phyloP scores from a whole-genome alignment of 2,329 filamentous ascomycete genomes.

The Aspergillus fijiensis region DNA sequence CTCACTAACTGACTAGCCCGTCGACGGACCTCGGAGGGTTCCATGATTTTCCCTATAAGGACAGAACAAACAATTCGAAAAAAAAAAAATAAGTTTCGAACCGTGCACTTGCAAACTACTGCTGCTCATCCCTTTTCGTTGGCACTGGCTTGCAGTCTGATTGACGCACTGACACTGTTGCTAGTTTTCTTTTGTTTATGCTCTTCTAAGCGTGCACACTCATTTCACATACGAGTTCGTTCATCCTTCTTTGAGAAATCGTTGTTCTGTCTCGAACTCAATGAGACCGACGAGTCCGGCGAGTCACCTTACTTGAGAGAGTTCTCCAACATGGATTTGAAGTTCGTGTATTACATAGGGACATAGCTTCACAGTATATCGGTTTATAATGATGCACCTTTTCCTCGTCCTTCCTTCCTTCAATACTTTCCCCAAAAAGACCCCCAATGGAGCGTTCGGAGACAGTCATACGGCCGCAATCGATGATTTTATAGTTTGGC shows the following conservation, averaged over 20 bases:
- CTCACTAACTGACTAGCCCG: background rate
- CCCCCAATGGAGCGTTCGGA: background rate
- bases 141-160: background rate
- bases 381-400: background rate
- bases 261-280: too few relatives aligned
- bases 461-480: background rate
- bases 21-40: background rate
- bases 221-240: background rate
- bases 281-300: too few relatives aligned
- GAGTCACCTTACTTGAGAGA: background rate
- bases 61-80: background rate
- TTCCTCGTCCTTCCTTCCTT: background rate
- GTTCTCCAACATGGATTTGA: background rate
- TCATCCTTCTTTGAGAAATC: background rate
- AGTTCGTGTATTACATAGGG: background rate
- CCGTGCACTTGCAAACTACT: background rate
- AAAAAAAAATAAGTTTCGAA: background rate
- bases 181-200: background rate
- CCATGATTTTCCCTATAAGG: too few relatives aligned
- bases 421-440: background rate
- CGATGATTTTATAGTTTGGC: constrained; percentile 44
- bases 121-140: background rate
- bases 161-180: background rate
- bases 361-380: background rate
- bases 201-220: background rate